phyloP scores from a whole-genome alignment of 2,329 filamentous ascomycete species.

The Botrytis squamosa region DNA sequence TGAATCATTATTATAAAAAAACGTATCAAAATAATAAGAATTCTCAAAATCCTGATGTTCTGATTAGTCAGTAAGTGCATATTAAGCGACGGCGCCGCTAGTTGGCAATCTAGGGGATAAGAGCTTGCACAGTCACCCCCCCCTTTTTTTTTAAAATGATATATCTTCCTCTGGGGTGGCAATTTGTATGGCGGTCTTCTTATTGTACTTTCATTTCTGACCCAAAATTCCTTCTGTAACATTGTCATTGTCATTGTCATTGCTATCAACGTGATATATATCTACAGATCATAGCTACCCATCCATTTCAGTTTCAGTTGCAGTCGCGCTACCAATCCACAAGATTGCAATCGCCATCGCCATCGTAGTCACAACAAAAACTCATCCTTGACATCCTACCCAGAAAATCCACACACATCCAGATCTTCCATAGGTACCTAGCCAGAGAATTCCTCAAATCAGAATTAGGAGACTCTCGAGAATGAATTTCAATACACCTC shows the following conservation, averaged over 20 bases:
- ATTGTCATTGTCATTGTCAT: not conserved
- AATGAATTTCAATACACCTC: no score
- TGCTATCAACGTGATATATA: not conserved
- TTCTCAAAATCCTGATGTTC: no score
- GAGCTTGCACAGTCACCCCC: not conserved
- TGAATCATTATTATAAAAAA: no score
- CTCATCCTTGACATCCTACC: not conserved
- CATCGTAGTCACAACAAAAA: not conserved
- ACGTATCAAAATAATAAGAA: no score
- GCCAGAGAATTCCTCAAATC: no score
- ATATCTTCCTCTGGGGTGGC: not conserved
- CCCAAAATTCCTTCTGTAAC: not conserved
- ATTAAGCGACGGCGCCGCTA: no score
- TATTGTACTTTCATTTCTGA: not conserved
- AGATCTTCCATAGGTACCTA: not conserved
- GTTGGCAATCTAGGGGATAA: no score
- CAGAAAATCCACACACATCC: rapidly evolving
- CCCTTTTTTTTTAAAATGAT: not conserved
- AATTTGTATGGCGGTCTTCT: not conserved
- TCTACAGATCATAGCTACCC: not conserved
- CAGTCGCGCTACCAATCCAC: not conserved
- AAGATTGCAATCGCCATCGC: not conserved
- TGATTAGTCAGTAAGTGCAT: no score
- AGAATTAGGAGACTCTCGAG: not conserved
- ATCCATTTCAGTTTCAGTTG: no score